phyloP scores from a whole-genome alignment of 2,329 filamentous ascomycete species.

The Alternaria novae-zelandiae region DNA sequence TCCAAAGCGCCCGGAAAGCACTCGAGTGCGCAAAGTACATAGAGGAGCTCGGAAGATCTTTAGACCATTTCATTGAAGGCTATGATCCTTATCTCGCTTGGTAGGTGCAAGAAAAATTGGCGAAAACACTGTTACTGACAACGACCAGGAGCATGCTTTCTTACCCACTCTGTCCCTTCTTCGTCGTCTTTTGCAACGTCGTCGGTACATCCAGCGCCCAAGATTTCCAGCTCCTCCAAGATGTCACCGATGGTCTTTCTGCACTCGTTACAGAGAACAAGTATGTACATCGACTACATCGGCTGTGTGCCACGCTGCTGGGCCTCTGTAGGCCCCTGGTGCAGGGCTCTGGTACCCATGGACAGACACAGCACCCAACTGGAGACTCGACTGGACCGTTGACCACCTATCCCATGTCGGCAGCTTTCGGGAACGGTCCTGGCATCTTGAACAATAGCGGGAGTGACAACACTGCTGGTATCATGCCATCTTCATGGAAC shows the following conservation, averaged over 20 bases:
- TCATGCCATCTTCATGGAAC: slow-evolving; percentile 33
- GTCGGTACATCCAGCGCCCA: slow-evolving; percentile 41
- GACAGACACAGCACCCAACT: background rate
- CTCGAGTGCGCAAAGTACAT: slow-evolving; percentile 37
- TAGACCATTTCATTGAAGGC: slow-evolving; percentile 39
- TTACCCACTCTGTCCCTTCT: slow-evolving; percentile 44
- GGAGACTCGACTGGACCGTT: background rate
- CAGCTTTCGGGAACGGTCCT: background rate
- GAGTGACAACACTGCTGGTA: slow-evolving; percentile 1
- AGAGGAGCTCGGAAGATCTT: slow-evolving; percentile 26
- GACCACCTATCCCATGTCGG: background rate
- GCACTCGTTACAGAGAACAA: slow-evolving; percentile 39
- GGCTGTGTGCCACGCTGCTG: slow-evolving; percentile 38
- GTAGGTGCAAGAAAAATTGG: slow-evolving; percentile 11
- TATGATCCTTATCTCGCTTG: slow-evolving; percentile 40
- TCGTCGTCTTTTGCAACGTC: slow-evolving; percentile 47
- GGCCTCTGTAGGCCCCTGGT: slow-evolving; percentile 40
- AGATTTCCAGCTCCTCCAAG: slow-evolving; percentile 41
- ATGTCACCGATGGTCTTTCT: slow-evolving; percentile 36
- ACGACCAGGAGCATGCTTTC: slow-evolving; percentile 39
- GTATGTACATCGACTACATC: slow-evolving; percentile 35
- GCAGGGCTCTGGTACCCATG: background rate
- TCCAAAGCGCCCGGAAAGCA: slow-evolving; percentile 40
- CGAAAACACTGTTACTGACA: slow-evolving; percentile 9
- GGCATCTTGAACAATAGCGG: background rate